Percentiles rank a stretch among this genome's conserved stretches.
Evolutionary conservation across 331 rosid genomes (phyloP).

Genomic region (Saraca asoca): DNA sequence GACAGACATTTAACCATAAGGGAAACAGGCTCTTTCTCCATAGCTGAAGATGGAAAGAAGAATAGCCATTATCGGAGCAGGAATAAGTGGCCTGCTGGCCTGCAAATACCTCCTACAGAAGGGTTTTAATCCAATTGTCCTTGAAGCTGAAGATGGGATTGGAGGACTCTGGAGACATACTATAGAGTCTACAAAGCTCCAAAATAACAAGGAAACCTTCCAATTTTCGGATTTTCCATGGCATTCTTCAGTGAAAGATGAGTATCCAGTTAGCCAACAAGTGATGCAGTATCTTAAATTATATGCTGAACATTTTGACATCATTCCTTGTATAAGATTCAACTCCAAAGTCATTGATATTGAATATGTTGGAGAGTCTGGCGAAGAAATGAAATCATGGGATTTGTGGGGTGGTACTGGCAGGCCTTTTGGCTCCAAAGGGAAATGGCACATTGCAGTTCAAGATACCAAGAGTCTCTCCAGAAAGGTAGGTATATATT

Average conservation of each 20-base stretch:
- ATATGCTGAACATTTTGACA: constrained; percentile 47
- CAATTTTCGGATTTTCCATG: constrained; percentile 57
- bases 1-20: too few relatives aligned
- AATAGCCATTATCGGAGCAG: constrained; percentile 52
- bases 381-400: constrained; percentile 45
- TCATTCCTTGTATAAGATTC: constrained; percentile 49
- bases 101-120: constrained; percentile 43
- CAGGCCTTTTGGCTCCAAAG: constrained; percentile 47
- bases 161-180: constrained; percentile 64
- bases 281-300: constrained; percentile 45
- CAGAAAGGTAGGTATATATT: constrained; percentile 28
- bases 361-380: constrained; percentile 47
- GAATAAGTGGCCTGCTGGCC: constrained; percentile 51
- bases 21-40: too few relatives aligned
- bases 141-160: constrained; percentile 44
- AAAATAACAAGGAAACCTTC: constrained; percentile 28
- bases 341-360: constrained; percentile 48
- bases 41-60: constrained; percentile 39
- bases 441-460: constrained; percentile 48
- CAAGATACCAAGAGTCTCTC: constrained; percentile 43
- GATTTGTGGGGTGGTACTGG: constrained; percentile 57
- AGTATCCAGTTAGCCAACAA: constrained; percentile 40
- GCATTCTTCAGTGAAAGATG: constrained; percentile 43
- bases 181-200: constrained; percentile 53
- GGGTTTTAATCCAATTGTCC: constrained; percentile 46